phyloP scores from a whole-genome alignment of 1,284 basidiomycete genomes.

The Coniferiporia sulphurascens region DNA sequence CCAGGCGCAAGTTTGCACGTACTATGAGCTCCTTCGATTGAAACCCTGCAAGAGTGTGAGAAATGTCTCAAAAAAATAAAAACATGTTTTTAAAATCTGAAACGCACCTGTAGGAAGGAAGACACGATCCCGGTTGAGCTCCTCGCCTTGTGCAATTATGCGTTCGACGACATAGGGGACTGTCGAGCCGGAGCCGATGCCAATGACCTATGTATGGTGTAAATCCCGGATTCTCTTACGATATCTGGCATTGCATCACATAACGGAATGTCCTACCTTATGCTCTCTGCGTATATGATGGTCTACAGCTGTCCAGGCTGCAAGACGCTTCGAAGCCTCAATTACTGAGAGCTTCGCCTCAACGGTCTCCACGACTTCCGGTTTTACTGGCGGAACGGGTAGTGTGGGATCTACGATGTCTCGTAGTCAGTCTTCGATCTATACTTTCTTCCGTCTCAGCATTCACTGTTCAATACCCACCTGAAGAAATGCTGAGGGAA shows the following conservation, averaged over 20 bases:
- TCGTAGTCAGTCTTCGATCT: too few relatives aligned
- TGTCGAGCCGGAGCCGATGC: slow-evolving; percentile 92
- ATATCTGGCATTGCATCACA: too few relatives aligned
- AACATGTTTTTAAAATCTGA: too few relatives aligned
- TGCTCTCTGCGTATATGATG: slow-evolving; percentile 80
- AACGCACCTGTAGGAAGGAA: slow-evolving; percentile 81
- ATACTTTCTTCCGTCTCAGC: too few relatives aligned
- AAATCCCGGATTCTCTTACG: too few relatives aligned
- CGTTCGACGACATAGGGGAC: slow-evolving; percentile 98
- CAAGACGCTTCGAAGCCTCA: slow-evolving; percentile 83
- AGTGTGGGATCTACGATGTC: too few relatives aligned
- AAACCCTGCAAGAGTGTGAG: slow-evolving; percentile 39
- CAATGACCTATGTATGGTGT: slow-evolving; percentile 62
- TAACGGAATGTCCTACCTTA: slow-evolving; percentile 48
- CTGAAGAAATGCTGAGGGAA: too few relatives aligned
- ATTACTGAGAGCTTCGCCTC: slow-evolving; percentile 37
- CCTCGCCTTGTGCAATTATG: slow-evolving; percentile 80
- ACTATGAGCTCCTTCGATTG: slow-evolving; percentile 96
- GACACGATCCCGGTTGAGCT: slow-evolving; percentile 73
- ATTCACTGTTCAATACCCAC: too few relatives aligned
- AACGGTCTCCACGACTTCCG: slow-evolving; percentile 1
- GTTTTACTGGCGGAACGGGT: too few relatives aligned
- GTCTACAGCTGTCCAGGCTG: slow-evolving; percentile 94
- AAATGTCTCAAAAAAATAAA: too few relatives aligned
- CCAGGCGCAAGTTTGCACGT: slow-evolving; percentile 71